Conservation (phyloP, 1,284 basidiomycete species). For the Tylopilus orsonianus region DNA sequence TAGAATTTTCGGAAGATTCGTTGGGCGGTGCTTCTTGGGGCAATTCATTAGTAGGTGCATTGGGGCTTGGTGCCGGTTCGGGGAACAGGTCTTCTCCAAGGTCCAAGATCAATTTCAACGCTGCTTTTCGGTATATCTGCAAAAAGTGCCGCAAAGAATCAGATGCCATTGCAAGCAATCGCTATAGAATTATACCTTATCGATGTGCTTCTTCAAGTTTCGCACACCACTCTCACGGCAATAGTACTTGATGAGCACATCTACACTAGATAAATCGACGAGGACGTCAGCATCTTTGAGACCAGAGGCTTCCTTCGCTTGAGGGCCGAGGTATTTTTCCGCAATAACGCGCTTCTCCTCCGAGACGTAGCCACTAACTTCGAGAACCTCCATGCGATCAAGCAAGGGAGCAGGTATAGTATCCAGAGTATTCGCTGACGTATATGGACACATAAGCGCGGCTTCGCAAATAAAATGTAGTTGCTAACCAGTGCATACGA, state of each 20-base stretch:
- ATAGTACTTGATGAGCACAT: conserved; percentile 93
- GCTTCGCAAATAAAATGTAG: neutral
- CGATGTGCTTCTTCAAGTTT: conserved; percentile 94
- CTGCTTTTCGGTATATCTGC: conserved; percentile 97
- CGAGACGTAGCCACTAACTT: conserved; percentile 95
- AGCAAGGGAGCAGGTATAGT: conserved; percentile 96
- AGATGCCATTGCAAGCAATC: neutral
- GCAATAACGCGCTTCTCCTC: conserved; percentile 97
- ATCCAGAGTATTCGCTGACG: conserved; percentile 81
- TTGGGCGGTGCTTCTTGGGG: conserved; percentile 40
- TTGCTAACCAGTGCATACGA: conserved; percentile 84
- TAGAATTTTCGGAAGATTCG: conserved; percentile 29
- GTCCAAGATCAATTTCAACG: conserved; percentile 89
- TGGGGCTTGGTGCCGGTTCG: conserved; percentile 47
- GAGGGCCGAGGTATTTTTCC: conserved; percentile 87
- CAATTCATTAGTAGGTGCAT: conserved; percentile 22
- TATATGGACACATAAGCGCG: neutral
- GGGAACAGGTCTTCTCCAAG: conserved; percentile 88
- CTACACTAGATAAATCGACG: conserved; percentile 79
- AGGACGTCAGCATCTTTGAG: conserved; percentile 82
- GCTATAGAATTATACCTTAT: conserved; percentile 62
- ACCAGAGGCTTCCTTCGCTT: conserved; percentile 91
- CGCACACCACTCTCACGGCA: conserved; percentile 96
- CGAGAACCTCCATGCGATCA: conserved; percentile 97
- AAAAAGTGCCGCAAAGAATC: conserved; percentile 5